A percentile compares a stretch with the other conserved stretches of the same genome.
These are phyloP conservation scores for Cardamine chenopodiifolia DNA, from an alignment of 345 rosid species.

Conservation along the genomic window DNA sequence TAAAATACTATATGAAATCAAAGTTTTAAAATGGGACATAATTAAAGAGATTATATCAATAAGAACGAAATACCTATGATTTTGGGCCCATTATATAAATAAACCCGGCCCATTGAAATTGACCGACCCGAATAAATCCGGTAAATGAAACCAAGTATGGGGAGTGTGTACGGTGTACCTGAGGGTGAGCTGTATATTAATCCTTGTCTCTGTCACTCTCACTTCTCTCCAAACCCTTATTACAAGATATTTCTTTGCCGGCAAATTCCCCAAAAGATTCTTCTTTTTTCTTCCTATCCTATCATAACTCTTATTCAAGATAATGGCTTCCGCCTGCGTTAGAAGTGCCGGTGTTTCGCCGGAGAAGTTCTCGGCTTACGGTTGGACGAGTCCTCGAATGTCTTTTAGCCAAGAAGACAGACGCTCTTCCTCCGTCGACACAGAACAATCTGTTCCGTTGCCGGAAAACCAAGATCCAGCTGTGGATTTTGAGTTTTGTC, in stretches of 20 bases:
- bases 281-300: not conserved
- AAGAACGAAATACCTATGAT: not conserved
- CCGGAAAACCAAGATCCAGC: constrained; percentile 48
- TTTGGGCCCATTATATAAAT: not conserved
- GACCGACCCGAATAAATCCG: constrained; percentile 2
- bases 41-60: not conserved
- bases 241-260: not conserved
- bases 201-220: constrained; percentile 32
- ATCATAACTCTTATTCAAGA: not conserved
- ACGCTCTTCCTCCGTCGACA: constrained; percentile 31
- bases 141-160: not conserved
- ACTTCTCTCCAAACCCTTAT: constrained; percentile 15
- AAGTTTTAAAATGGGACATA: not conserved
- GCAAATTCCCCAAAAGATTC: constrained; percentile 6
- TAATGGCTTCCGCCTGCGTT: constrained; percentile 86
- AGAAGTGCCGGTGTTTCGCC: constrained; percentile 62
- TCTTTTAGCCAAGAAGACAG: constrained; percentile 61
- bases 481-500: constrained; percentile 81
- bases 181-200: constrained; percentile 33
- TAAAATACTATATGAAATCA: not conserved
- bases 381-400: constrained; percentile 62
- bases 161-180: constrained; percentile 32
- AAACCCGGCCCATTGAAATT: not conserved
- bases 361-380: constrained; percentile 57
- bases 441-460: constrained; percentile 1